Evolutionary conservation across 2,329 filamentous ascomycete species (phyloP).

Genomic region (Diaporthe destruens): DNA sequence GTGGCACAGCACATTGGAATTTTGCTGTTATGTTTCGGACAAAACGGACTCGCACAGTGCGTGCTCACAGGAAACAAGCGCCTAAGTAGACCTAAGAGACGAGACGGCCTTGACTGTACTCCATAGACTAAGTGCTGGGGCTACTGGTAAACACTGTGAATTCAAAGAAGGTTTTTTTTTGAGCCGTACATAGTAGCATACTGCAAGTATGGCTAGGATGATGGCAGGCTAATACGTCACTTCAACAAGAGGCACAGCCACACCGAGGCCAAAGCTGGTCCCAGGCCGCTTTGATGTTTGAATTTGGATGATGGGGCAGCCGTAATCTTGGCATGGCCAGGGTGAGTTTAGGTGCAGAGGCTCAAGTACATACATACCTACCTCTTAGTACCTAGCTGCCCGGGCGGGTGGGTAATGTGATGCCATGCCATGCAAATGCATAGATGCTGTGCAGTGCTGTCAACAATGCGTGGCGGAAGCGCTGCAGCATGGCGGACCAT

Average conservation of each 20-base stretch:
- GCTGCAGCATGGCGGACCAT: background rate
- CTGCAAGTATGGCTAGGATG: background rate
- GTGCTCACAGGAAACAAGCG: too few species aligned
- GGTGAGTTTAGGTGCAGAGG: background rate
- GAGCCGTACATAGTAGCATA: background rate
- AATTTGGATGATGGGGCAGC: conserved; percentile 22
- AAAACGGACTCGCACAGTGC: background rate
- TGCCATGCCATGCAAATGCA: conserved; percentile 17
- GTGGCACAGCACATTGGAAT: too few species aligned
- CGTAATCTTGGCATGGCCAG: conserved; percentile 21
- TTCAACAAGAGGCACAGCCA: conserved; percentile 19
- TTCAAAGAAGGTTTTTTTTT: background rate
- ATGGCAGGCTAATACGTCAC: conserved; percentile 11
- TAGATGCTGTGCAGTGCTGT: conserved; percentile 13
- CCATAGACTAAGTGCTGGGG: background rate
- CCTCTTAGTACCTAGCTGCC: too few species aligned
- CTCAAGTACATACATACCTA: background rate
- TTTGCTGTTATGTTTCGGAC: too few species aligned
- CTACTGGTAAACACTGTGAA: background rate
- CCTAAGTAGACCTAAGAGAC: background rate
- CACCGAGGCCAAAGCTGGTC: conserved; percentile 21
- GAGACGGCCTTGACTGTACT: background rate
- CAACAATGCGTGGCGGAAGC: background rate
- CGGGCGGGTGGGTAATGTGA: background rate
- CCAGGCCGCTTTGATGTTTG: conserved; percentile 32